Evolutionary conservation across 805 yeast genomes (phyloP).

Genomic region (Maudiozyma saulgeensis): DNA sequence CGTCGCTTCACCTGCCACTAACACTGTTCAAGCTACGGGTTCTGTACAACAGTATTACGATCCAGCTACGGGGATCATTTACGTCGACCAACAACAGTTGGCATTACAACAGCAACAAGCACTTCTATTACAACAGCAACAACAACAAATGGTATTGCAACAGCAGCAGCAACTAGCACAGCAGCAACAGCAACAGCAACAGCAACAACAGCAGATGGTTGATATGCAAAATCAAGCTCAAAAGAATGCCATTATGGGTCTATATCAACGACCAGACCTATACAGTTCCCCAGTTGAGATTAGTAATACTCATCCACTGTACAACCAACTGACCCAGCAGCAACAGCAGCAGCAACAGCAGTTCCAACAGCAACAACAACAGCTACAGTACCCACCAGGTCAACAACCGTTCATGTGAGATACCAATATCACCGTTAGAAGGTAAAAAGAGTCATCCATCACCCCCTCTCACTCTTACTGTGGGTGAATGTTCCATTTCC

Average conservation of each 20-base stretch:
- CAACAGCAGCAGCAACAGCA: constrained; percentile 17
- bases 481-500: too few relatives aligned
- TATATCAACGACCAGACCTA: constrained; percentile 23
- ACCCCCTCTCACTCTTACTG: too few relatives aligned
- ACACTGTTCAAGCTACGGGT: constrained; percentile 18
- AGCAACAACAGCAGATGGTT: not conserved
- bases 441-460: too few relatives aligned
- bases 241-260: constrained; percentile 19
- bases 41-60: constrained; percentile 57
- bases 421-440: not conserved
- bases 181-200: constrained; percentile 1
- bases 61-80: constrained; percentile 60
- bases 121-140: constrained; percentile 7
- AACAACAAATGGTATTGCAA: constrained; percentile 9
- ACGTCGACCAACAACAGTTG: constrained; percentile 61
- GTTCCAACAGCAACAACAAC: constrained; percentile 11
- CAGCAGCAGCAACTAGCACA: constrained; percentile 2
- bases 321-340: constrained; percentile 19
- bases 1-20: constrained; percentile 2
- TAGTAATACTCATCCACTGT: constrained; percentile 22
- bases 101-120: constrained; percentile 12
- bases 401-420: not conserved
- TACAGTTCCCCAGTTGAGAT: constrained; percentile 25
- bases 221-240: constrained; percentile 11
- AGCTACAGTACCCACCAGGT: constrained; percentile 2